A percentile compares a stretch with the other conserved stretches of the same genome.
Conservation (phyloP, 495 filamentous ascomycete species). For the Glarea lozoyensis region DNA sequence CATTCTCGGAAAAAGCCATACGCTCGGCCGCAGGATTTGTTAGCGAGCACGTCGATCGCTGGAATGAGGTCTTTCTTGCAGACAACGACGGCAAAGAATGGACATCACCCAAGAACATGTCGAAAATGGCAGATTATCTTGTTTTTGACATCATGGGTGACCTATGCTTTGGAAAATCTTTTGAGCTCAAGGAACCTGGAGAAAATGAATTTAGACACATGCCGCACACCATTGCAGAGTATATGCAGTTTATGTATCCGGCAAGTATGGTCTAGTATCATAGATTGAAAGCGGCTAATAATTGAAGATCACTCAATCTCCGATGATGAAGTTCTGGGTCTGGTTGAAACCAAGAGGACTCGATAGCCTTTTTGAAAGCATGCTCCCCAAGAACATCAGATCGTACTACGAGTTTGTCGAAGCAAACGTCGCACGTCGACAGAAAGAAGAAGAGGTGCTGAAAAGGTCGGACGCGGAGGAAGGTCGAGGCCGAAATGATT, state of each 20-base stretch:
- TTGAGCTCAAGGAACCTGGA: constrained; percentile 44
- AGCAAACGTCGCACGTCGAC: constrained; percentile 7
- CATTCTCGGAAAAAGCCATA: constrained; percentile 17
- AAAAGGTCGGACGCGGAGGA: no score
- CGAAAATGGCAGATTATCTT: constrained; percentile 51
- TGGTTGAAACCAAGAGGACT: constrained; percentile 1
- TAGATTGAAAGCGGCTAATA: no score
- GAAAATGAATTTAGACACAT: constrained; percentile 18
- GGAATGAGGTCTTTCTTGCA: constrained; percentile 20
- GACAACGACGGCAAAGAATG: constrained; percentile 12
- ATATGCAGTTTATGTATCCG: constrained; percentile 18
- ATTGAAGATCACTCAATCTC: background rate
- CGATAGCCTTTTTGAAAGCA: background rate
- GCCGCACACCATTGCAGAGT: constrained; percentile 17
- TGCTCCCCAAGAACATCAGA: background rate
- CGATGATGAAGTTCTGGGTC: background rate
- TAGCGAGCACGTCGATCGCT: constrained; percentile 24
- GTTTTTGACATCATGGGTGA: constrained; percentile 65
- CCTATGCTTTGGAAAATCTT: constrained; percentile 56
- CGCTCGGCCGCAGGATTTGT: constrained; percentile 16
- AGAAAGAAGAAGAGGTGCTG: background rate
- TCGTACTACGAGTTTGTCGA: constrained; percentile 12
- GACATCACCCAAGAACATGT: constrained; percentile 35
- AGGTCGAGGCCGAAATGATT: constrained; percentile 47
- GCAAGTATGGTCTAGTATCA: no score